These are phyloP conservation scores for Fusarium xylarioides DNA, from an alignment of 2,329 filamentous ascomycete genomes.

Conservation along the genomic window DNA sequence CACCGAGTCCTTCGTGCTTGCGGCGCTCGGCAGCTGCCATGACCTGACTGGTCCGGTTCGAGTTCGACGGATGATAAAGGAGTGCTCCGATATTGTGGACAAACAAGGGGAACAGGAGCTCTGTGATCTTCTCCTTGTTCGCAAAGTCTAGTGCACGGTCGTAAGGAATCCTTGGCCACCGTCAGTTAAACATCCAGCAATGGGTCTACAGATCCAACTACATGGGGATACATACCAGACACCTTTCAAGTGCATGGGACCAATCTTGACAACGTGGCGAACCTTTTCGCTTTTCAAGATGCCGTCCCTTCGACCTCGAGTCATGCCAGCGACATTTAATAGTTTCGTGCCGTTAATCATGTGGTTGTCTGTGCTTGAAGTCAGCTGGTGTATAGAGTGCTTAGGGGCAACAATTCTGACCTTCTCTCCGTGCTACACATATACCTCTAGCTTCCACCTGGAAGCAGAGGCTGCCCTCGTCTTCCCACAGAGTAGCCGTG, in stretches of 20 bases:
- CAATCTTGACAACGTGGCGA: constrained; percentile 97
- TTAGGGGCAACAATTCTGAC: constrained; percentile 56
- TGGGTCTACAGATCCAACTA: constrained; percentile 12
- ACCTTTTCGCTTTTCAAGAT: constrained; percentile 98
- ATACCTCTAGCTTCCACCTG: constrained; percentile 97
- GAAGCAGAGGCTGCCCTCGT: constrained; percentile 96
- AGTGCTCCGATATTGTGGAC: constrained; percentile 96
- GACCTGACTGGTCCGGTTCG: constrained; percentile 81
- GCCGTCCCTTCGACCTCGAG: constrained; percentile 90
- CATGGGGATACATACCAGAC: constrained; percentile 76
- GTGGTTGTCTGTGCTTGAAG: constrained; percentile 77
- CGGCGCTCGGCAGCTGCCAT: constrained; percentile 86
- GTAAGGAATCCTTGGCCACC: constrained; percentile 83
- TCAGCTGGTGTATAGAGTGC: constrained; percentile 4
- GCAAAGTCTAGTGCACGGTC: constrained; percentile 98
- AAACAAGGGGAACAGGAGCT: constrained; percentile 92
- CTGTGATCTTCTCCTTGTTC: constrained; percentile 99
- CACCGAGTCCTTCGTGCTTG: constrained; percentile 72
- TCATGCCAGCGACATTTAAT: constrained; percentile 98
- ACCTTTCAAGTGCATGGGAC: constrained; percentile 98
- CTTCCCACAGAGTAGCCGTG: constrained; percentile 97
- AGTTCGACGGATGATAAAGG: constrained; percentile 92
- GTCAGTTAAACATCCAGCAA: constrained; percentile 37
- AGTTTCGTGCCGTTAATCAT: constrained; percentile 99
- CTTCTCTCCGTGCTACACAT: constrained; percentile 93